phyloP scores from a whole-genome alignment of 2,329 filamentous ascomycete species.

The Neopestalotiopsis rosae region DNA sequence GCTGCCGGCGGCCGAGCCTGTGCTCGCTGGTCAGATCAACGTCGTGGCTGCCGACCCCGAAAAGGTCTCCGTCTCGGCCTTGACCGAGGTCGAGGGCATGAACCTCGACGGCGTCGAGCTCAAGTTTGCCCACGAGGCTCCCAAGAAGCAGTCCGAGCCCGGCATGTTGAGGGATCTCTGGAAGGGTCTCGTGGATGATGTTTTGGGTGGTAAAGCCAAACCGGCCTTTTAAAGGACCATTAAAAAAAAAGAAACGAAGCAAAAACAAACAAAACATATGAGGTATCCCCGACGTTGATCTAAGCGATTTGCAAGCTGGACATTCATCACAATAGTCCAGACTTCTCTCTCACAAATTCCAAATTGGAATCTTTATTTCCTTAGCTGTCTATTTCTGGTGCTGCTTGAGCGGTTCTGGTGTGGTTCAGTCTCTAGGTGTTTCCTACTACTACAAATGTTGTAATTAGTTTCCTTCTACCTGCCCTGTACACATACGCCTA shows the following conservation, averaged over 20 bases:
- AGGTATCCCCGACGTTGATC: background rate
- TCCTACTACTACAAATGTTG: background rate
- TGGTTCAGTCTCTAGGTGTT: background rate
- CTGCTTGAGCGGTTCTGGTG: slow-evolving; percentile 3
- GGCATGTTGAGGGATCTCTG: slow-evolving; percentile 61
- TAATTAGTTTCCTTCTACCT: slow-evolving; percentile 5
- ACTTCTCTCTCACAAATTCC: background rate
- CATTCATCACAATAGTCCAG: background rate
- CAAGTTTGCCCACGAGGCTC: slow-evolving; percentile 52
- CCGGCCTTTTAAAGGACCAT: slow-evolving; percentile 29
- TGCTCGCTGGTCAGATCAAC: slow-evolving; percentile 51
- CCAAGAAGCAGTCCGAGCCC: slow-evolving; percentile 31
- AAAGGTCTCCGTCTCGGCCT: slow-evolving; percentile 52
- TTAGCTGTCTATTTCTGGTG: background rate
- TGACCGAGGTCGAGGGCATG: slow-evolving; percentile 65
- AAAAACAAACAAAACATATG: background rate
- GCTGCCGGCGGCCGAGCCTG: slow-evolving; percentile 47
- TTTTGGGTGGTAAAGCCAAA: slow-evolving; percentile 36
- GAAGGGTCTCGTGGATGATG: slow-evolving; percentile 62
- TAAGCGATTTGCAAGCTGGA: background rate
- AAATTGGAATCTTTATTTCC: background rate
- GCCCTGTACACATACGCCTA: background rate
- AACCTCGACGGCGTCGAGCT: slow-evolving; percentile 61
- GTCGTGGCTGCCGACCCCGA: slow-evolving; percentile 64
- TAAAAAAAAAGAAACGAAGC: background rate